Conservation (phyloP, 2,329 filamentous ascomycete species). For the Aspergillus sp. region DNA sequence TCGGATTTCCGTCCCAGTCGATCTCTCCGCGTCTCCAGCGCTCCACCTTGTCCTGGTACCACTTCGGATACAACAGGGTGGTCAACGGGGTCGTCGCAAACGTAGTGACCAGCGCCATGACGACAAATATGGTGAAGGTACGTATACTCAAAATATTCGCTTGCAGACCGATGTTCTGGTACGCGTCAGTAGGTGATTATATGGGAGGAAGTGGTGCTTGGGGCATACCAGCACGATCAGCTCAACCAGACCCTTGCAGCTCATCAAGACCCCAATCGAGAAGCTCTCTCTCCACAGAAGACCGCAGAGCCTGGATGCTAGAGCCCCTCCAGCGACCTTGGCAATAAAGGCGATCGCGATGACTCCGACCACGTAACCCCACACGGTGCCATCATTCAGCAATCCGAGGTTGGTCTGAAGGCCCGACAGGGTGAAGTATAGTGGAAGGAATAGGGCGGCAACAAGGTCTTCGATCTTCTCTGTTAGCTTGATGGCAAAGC, state of each 20-base stretch:
- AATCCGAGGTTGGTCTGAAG: conserved; percentile 84
- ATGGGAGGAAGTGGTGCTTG: not conserved
- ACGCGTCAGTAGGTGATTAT: not conserved
- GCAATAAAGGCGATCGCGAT: conserved; percentile 77
- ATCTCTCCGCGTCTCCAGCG: conserved; percentile 81
- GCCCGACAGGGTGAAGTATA: conserved; percentile 92
- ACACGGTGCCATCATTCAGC: conserved; percentile 75
- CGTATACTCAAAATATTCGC: conserved; percentile 75
- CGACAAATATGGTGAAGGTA: conserved; percentile 91
- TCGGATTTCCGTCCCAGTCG: conserved; percentile 72
- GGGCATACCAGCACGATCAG: conserved; percentile 81
- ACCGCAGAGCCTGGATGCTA: conserved; percentile 72
- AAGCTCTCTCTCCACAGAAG: conserved; percentile 88
- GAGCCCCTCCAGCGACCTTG: conserved; percentile 78
- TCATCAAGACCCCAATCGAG: conserved; percentile 87
- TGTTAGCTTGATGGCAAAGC: conserved; percentile 85
- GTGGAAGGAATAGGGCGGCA: conserved; percentile 75
- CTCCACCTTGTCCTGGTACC: conserved; percentile 71
- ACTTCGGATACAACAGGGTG: conserved; percentile 69
- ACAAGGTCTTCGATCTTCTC: conserved; percentile 95
- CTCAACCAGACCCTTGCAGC: conserved; percentile 92
- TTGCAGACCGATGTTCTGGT: conserved; percentile 73
- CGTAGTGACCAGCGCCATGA: conserved; percentile 87
- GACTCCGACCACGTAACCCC: conserved; percentile 86
- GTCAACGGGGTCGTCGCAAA: conserved; percentile 79